These are phyloP conservation scores for Fusarium aywerte DNA, from an alignment of 2,329 filamentous ascomycete species.

Conservation along the genomic window DNA sequence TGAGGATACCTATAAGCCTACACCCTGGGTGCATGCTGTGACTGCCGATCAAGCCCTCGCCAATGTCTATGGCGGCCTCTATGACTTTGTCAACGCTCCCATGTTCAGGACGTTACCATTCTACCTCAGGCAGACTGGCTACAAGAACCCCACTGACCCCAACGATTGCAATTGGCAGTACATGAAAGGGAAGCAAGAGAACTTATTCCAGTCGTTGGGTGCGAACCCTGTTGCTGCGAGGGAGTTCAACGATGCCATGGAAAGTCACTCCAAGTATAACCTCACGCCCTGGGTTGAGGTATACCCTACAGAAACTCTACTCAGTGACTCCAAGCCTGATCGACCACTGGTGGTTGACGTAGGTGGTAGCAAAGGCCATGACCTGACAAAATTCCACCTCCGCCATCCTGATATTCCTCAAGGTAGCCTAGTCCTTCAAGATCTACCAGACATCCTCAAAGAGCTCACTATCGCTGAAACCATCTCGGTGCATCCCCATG, in stretches of 20 bases:
- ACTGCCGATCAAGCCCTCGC: slow-evolving; percentile 46
- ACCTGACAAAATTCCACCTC: slow-evolving; percentile 49
- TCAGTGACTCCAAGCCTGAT: slow-evolving; percentile 44
- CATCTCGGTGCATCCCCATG: slow-evolving; percentile 48
- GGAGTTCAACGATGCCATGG: slow-evolving; percentile 53
- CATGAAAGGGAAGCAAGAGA: slow-evolving; percentile 42
- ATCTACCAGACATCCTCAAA: slow-evolving; percentile 49
- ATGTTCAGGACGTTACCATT: slow-evolving; percentile 49
- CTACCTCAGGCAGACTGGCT: slow-evolving; percentile 49
- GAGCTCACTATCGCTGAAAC: slow-evolving; percentile 39
- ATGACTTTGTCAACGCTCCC: slow-evolving; percentile 48
- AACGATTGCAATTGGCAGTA: slow-evolving; percentile 51
- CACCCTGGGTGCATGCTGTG: slow-evolving; percentile 49
- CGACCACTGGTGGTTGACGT: slow-evolving; percentile 50
- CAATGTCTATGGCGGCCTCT: slow-evolving; percentile 50
- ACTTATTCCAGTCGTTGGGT: slow-evolving; percentile 49
- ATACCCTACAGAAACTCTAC: slow-evolving; percentile 48
- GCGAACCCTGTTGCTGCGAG: slow-evolving; percentile 45
- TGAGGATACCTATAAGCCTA: slow-evolving; percentile 50
- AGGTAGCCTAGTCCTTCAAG: slow-evolving; percentile 50
- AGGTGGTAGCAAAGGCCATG: slow-evolving; percentile 53
- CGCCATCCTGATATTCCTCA: slow-evolving; percentile 43
- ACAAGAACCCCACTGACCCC: slow-evolving; percentile 50
- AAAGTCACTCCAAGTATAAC: slow-evolving; percentile 53
- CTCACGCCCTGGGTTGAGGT: slow-evolving; percentile 52